phyloP scores from a whole-genome alignment of 768 basidiomycete species.

The Tricholoma sp. region DNA sequence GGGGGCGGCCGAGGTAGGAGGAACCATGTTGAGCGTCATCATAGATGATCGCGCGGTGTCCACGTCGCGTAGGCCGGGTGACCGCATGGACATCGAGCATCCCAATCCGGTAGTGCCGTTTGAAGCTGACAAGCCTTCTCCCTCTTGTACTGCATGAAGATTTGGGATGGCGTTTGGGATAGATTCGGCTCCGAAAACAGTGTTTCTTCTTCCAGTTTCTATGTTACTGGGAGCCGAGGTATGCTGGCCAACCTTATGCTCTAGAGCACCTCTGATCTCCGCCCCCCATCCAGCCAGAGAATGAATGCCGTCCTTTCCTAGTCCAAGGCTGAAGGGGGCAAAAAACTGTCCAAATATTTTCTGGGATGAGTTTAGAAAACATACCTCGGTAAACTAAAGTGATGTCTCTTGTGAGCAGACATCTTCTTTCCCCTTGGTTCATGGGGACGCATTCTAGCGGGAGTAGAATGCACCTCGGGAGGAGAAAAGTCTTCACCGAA shows the following conservation, averaged over 20 bases:
- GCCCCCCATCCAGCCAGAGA: conserved; percentile 46
- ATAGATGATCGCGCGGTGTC: conserved; percentile 51
- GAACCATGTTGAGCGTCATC: conserved; percentile 28
- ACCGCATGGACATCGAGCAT: conserved; percentile 39
- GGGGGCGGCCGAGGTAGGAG: conserved; percentile 51
- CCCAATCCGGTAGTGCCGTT: conserved; percentile 15
- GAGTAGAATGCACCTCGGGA: conserved; percentile 57
- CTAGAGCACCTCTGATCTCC: conserved; percentile 49
- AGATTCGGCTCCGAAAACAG: conserved; percentile 40
- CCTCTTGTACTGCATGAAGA: conserved; percentile 37
- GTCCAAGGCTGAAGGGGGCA: conserved; percentile 42
- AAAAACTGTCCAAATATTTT: conserved; percentile 3
- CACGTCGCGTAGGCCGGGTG: conserved; percentile 40
- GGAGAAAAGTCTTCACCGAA: conserved; percentile 50
- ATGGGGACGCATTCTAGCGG: conserved; percentile 33
- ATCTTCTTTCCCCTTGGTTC: conserved; percentile 35
- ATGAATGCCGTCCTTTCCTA: conserved; percentile 55
- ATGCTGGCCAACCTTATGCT: conserved; percentile 36
- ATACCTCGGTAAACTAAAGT: conserved; percentile 66
- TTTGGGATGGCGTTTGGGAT: conserved; percentile 27
- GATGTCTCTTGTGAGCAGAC: conserved; percentile 53
- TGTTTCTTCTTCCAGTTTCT: conserved; percentile 41
- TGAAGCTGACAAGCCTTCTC: conserved; percentile 21
- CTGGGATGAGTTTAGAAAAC: conserved; percentile 12
- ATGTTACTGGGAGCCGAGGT: conserved; percentile 34